Percentiles rank a stretch among this genome's conserved stretches.
These are phyloP conservation scores for Adansonia rubrostipa DNA, from an alignment of 441 rosid genomes.

Conservation along the genomic window DNA sequence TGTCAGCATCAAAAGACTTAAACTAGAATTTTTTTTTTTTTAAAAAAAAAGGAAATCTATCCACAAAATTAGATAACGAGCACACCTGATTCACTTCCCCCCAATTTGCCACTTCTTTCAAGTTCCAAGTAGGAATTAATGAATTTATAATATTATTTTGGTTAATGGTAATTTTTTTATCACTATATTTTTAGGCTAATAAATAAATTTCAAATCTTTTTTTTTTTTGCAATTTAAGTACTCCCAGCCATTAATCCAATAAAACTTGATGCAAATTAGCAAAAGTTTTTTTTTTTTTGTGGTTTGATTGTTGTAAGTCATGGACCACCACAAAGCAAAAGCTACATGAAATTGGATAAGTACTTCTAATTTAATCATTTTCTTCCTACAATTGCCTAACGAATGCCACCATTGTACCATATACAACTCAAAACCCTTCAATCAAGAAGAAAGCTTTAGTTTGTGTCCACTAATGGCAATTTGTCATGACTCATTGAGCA, in stretches of 20 bases:
- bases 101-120: neutral
- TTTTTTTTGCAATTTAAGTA: too few relatives aligned
- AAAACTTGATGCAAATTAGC: neutral
- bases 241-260: too few relatives aligned
- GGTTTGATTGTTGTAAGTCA: neutral
- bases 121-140: too few relatives aligned
- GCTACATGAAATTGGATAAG: neutral
- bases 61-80: neutral
- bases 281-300: neutral
- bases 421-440: neutral
- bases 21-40: neutral
- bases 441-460: neutral
- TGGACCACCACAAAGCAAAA: conserved; percentile 16
- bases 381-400: neutral
- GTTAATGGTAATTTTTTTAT: too few relatives aligned
- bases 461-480: neutral
- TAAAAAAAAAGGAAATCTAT: neutral
- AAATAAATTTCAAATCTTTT: too few relatives aligned
- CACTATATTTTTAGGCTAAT: too few relatives aligned
- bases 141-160: too few relatives aligned
- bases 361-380: neutral
- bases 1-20: neutral
- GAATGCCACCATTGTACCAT: neutral
- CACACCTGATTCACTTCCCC: neutral
- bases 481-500: neutral